Conservation (phyloP, 192 early-diverging fungal species). For the Backusella macrospora region DNA sequence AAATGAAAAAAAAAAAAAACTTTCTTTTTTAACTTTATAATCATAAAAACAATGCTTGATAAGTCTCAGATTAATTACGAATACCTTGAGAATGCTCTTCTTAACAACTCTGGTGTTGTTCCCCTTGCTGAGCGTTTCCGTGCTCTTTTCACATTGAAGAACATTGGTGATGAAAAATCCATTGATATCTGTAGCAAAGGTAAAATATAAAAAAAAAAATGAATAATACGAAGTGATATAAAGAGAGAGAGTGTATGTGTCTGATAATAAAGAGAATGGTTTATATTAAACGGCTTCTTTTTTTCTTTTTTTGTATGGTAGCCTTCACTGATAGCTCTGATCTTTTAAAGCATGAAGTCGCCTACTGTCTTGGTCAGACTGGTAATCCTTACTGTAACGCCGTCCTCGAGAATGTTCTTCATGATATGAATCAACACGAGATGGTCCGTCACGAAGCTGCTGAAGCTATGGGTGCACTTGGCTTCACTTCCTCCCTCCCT, state of each 20-base stretch:
- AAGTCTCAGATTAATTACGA: constrained; percentile 47
- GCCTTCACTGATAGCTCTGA: constrained; percentile 81
- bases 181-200: constrained; percentile 86
- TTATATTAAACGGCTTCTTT: too few relatives aligned
- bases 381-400: constrained; percentile 76
- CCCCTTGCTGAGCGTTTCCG: constrained; percentile 89
- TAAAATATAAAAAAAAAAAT: too few relatives aligned
- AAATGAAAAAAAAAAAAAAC: constrained; percentile 2
- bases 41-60: not conserved
- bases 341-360: constrained; percentile 94
- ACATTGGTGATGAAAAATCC: constrained; percentile 67
- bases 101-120: constrained; percentile 59
- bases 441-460: constrained; percentile 99
- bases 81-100: constrained; percentile 64
- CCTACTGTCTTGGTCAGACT: constrained; percentile 97
- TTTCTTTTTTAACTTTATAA: not conserved
- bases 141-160: constrained; percentile 93
- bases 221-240: too few relatives aligned
- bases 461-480: constrained; percentile 95
- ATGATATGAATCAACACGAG: constrained; percentile 67
- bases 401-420: constrained; percentile 68
- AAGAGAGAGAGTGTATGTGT: too few relatives aligned
- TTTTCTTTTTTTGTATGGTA: constrained; percentile 22
- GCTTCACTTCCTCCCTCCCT: constrained; percentile 62
- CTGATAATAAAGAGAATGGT: too few relatives aligned